These are phyloP conservation scores for Quercus variabilis DNA, from an alignment of 306 rosid genomes.

Conservation along the genomic window DNA sequence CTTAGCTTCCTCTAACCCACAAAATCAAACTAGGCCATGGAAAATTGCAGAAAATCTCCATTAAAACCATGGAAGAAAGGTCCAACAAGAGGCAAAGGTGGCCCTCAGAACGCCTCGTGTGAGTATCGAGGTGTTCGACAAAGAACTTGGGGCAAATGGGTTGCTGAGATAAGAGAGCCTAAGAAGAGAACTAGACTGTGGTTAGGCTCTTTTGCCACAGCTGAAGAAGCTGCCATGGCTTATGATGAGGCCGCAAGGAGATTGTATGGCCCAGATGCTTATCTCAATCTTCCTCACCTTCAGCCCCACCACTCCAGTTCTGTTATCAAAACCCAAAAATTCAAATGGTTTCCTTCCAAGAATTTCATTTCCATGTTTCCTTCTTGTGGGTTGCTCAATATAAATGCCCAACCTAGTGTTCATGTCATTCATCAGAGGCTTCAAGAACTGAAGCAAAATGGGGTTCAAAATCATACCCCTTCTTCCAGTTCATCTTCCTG, in stretches of 20 bases:
- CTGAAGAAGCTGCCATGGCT: slow-evolving; percentile 98
- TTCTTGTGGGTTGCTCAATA: slow-evolving; percentile 66
- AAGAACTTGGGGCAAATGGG: slow-evolving; percentile 99
- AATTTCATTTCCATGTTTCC: slow-evolving; percentile 90
- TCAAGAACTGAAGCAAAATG: slow-evolving; percentile 66
- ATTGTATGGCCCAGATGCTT: slow-evolving; percentile 91
- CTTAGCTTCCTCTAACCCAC: slow-evolving; percentile 14
- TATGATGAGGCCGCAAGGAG: slow-evolving; percentile 93
- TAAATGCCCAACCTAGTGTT: slow-evolving; percentile 92
- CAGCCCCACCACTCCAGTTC: slow-evolving; percentile 38
- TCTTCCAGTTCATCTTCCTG: slow-evolving; percentile 41
- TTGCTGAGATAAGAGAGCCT: slow-evolving; percentile 95
- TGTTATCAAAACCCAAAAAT: slow-evolving; percentile 45
- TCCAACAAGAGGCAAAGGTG: slow-evolving; percentile 92
- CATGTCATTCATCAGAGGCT: slow-evolving; percentile 93
- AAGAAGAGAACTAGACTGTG: slow-evolving; percentile 92
- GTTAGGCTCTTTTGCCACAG: slow-evolving; percentile 94
- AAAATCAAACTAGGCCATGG: slow-evolving; percentile 40
- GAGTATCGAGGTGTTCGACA: slow-evolving; percentile 93
- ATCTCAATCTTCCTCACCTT: slow-evolving; percentile 89
- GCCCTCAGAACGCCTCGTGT: slow-evolving; percentile 84
- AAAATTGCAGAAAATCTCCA: slow-evolving; percentile 60
- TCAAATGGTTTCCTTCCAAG: slow-evolving; percentile 92
- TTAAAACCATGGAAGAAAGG: slow-evolving; percentile 98
- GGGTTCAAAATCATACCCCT: slow-evolving; percentile 32